Evolutionary conservation across 2,329 filamentous ascomycete species (phyloP).

Genomic region (Neonectria magnoliae): DNA sequence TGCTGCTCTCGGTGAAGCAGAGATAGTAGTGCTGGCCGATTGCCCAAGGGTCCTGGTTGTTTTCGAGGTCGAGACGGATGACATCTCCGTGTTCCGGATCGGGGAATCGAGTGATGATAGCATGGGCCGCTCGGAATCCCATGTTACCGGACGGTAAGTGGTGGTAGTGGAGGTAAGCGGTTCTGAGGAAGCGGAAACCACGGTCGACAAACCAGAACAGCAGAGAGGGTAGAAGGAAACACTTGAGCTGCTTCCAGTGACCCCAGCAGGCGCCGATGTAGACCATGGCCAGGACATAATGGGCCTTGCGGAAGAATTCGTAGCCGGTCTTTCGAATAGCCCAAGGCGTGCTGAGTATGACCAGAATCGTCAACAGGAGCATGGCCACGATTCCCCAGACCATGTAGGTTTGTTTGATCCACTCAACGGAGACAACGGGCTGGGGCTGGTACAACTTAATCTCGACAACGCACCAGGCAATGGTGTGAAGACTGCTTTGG

Average conservation of each 20-base stretch:
- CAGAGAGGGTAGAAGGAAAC: conserved; percentile 74
- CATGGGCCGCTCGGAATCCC: conserved; percentile 65
- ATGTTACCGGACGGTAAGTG: conserved; percentile 54
- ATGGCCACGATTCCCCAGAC: conserved; percentile 79
- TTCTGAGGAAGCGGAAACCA: conserved; percentile 65
- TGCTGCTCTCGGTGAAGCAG: conserved; percentile 71
- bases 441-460: conserved; percentile 76
- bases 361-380: conserved; percentile 68
- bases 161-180: conserved; percentile 68
- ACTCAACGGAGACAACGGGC: conserved; percentile 64
- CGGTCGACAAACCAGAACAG: conserved; percentile 74
- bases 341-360: conserved; percentile 64
- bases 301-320: conserved; percentile 79
- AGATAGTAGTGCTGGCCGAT: conserved; percentile 78
- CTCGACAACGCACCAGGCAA: conserved; percentile 76
- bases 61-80: conserved; percentile 72
- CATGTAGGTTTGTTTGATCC: conserved; percentile 73
- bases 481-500: conserved; percentile 74
- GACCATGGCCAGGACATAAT: conserved; percentile 77
- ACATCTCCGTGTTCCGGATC: conserved; percentile 69
- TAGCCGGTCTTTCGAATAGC: conserved; percentile 76
- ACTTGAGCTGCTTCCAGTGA: conserved; percentile 75
- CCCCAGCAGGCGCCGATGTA: conserved; percentile 81
- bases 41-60: conserved; percentile 69
- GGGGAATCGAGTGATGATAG: conserved; percentile 58